Evolutionary conservation across 2,329 filamentous ascomycete species (phyloP), one percentile per base, ranked within the genome.

Genomic region (Aspergillus vadensis): DNA sequence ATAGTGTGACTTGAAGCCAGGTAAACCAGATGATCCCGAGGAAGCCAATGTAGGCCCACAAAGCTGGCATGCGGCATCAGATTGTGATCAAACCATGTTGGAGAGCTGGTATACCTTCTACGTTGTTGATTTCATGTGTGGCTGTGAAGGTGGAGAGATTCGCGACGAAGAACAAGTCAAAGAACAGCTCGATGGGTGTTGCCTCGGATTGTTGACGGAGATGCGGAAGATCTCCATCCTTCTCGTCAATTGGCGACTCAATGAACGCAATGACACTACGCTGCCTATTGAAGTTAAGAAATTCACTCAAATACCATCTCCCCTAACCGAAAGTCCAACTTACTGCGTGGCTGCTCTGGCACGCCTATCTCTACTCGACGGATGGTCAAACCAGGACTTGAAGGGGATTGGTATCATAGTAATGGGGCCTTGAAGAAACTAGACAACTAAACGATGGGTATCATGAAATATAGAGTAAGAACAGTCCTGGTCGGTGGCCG

Each of bases 1-100:
- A 88, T 1, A 89, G 75, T 7, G 83, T 82, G 23, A 86, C 83
- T 61, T 87, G 79, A 38, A 88, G 81, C 88, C 88, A 90, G n/a
- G 85, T 88, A 60, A 88, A 83, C 87, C 87, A 90, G 5, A 89
- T 76, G 17, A 89, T 78, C 21, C 83, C 74, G 68, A 86, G 81
- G 70, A 83, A 85, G 44, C 84, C 77, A 55, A 85, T 76, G 67
- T 85, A 82, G 38, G 80, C 75, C 51, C 72, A 72, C 14, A 81
- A 61, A 55, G 73, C 77, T 80, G 52, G 25, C 25, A 39, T 32
- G 17, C 5, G 19, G 55, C 23, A 60, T 71, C 62, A 70, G 64
- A 56, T 23, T 38, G 9, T 7, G 19, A 19, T 21, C 21, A 2
- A 8, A 9, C 43, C n/a, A n/a, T 14, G 19, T 32, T 36, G 4